Conservation (phyloP, 2,329 filamentous ascomycete species). For the Penicillium sclerotigenum region DNA sequence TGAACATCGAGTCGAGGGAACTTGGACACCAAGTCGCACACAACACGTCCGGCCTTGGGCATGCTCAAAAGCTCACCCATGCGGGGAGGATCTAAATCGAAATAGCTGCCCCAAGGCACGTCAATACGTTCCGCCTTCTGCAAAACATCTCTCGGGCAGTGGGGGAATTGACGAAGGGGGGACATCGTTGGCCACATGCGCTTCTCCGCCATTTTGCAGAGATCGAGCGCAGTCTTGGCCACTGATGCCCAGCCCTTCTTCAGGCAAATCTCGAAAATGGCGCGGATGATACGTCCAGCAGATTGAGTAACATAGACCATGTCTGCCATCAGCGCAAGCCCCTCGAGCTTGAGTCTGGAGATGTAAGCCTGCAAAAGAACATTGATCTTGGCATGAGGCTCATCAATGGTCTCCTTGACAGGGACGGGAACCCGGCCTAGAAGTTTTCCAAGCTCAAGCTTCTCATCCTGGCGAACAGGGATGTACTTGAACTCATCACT, state of each 20-base stretch:
- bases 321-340: conserved; percentile 93
- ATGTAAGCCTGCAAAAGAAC: conserved; percentile 96
- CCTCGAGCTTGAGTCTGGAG: conserved; percentile 88
- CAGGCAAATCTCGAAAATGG: conserved; percentile 94
- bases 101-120: conserved; percentile 89
- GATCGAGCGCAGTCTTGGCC: conserved; percentile 83
- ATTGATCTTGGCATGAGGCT: conserved; percentile 96
- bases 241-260: conserved; percentile 96
- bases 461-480: conserved; percentile 94
- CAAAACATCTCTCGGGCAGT: conserved; percentile 78
- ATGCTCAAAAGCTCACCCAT: conserved; percentile 94
- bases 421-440: conserved; percentile 88
- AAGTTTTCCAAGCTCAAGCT: conserved; percentile 89
- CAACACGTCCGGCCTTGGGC: conserved; percentile 79
- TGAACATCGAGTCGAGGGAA: conserved; percentile 92
- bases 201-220: conserved; percentile 99
- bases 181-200: conserved; percentile 99
- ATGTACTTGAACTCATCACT: conserved; percentile 99
- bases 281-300: conserved; percentile 89
- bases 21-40: conserved; percentile 83
- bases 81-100: conserved; percentile 90
- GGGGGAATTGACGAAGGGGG: conserved; percentile 83
- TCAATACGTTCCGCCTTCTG: conserved; percentile 93
- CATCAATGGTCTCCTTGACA: conserved; percentile 95
- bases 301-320: conserved; percentile 99